phyloP scores from a whole-genome alignment of 2,329 filamentous ascomycete species.

The Claviceps sp. region DNA sequence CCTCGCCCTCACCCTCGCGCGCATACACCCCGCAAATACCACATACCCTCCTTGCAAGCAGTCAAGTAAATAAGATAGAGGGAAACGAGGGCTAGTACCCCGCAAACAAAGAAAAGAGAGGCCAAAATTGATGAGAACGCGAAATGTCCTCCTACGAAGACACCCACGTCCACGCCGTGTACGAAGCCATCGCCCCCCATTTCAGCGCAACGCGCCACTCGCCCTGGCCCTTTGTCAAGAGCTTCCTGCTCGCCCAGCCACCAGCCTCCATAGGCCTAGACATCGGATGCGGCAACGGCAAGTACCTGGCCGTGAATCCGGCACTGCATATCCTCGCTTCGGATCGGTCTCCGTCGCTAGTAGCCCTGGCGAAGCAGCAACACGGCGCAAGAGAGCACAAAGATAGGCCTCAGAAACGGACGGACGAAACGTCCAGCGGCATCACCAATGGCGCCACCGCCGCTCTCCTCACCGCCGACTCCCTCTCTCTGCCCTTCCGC shows the following conservation, averaged over 20 bases:
- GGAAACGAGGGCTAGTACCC: too few species aligned
- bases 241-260: constrained; percentile 53
- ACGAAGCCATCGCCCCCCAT: constrained; percentile 74
- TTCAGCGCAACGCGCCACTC: constrained; percentile 68
- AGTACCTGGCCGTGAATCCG: constrained; percentile 74
- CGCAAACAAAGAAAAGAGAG: not conserved
- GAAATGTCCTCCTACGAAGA: constrained; percentile 53
- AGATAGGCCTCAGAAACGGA: not conserved
- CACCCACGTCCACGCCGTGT: constrained; percentile 80
- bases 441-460: constrained; percentile 33
- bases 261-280: constrained; percentile 74
- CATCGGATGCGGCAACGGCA: constrained; percentile 92
- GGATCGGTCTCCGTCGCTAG: constrained; percentile 57
- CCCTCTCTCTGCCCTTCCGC: constrained; percentile 69
- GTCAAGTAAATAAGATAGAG: too few species aligned
- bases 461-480: constrained; percentile 61
- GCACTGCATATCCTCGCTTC: constrained; percentile 70
- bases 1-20: too few species aligned
- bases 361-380: constrained; percentile 29
- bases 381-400: not conserved
- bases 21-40: too few species aligned
- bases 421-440: constrained; percentile 9
- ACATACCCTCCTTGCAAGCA: too few species aligned
- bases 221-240: constrained; percentile 86
- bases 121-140: not conserved